Base-by-base conservation (phyloP, 169 alveolate genomes). In the Cyclospora cayetanensis region DNA sequence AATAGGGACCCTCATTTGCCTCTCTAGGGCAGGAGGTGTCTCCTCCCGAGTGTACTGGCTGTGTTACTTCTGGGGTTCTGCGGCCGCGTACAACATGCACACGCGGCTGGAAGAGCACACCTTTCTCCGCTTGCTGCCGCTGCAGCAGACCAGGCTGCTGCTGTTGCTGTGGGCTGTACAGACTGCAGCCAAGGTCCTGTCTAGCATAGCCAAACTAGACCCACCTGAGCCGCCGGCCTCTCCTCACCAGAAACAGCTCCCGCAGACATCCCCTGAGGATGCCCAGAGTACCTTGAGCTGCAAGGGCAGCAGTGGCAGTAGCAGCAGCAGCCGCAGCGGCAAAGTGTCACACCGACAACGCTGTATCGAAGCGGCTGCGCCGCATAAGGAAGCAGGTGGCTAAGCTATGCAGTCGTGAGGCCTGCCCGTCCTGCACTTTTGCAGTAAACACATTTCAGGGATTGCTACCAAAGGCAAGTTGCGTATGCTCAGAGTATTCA, bases 91-190 rank as follows among this genome's bases (percentile, higher is more conserved):
- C 35, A 60, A n/a, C 29, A 60, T 25, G 35, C 72, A 60, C 72
- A 1, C 39, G 7, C 7, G 12, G 18, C 72, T 60, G 0, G 0
- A 15, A 18, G 35, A 60, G 2, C 72, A 60, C 31, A 34, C 39
- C 31, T 25, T 60, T 0, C 72, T 60, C 37, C 72, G 72, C 35
- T n/a, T 60, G 72, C 72, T 60, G 72, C 72, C 72, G 72, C 72
- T 60, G 34, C 72, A 60, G 72, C 72, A 60, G 31, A 60, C 72
- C 20, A 18, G 72, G 35, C 72, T 60, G 72, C 72, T 60, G 72
- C 72, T 60, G 72, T 34, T 60, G 72, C 72, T 60, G 37, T 60
- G 72, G 72, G 72, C 35, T 60, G 72, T 60, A 60, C 72, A 60
- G 72, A 60, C 72, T 22, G 72, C 72, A 60, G 72, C 72, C 2